Conservation (phyloP, 768 basidiomycete species). For the Multifurca ochricompacta region DNA sequence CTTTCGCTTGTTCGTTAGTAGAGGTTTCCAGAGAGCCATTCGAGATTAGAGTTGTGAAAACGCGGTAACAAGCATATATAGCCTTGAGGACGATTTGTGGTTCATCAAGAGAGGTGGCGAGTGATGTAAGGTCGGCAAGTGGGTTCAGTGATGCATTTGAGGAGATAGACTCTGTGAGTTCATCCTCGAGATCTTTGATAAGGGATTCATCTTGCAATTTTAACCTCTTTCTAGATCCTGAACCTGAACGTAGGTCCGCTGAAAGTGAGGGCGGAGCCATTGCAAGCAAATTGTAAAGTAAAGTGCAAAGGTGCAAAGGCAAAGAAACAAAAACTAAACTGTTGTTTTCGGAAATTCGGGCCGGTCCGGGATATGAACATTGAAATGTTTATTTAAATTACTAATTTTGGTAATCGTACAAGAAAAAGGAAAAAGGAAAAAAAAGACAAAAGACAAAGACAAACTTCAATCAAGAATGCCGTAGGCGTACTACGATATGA, state of each 20-base stretch:
- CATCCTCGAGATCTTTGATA: conserved; percentile 46
- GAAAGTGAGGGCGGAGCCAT: conserved; percentile 20
- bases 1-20: conserved; percentile 47
- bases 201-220: conserved; percentile 20
- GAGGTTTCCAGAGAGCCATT: conserved; percentile 46
- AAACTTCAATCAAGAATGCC: conserved; percentile 14
- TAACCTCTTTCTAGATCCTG: conserved; percentile 23
- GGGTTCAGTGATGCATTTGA: conserved; percentile 63
- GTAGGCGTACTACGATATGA: conserved; percentile 1
- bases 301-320: too few relatives aligned
- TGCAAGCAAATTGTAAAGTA: too few relatives aligned
- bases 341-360: neutral
- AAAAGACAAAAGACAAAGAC: neutral
- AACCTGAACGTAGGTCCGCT: conserved; percentile 3
- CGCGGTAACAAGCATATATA: conserved; percentile 75
- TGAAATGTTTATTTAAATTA: neutral
- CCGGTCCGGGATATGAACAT: neutral
- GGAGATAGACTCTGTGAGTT: conserved; percentile 45
- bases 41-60: conserved; percentile 58
- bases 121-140: conserved; percentile 62
- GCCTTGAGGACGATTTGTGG: conserved; percentile 60
- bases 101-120: conserved; percentile 41
- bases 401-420: conserved; percentile 15
- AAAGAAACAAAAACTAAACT: neutral
- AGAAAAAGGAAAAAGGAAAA: neutral